Evolutionary conservation across 768 basidiomycete genomes (phyloP).

Genomic region (Suillus lakei): DNA sequence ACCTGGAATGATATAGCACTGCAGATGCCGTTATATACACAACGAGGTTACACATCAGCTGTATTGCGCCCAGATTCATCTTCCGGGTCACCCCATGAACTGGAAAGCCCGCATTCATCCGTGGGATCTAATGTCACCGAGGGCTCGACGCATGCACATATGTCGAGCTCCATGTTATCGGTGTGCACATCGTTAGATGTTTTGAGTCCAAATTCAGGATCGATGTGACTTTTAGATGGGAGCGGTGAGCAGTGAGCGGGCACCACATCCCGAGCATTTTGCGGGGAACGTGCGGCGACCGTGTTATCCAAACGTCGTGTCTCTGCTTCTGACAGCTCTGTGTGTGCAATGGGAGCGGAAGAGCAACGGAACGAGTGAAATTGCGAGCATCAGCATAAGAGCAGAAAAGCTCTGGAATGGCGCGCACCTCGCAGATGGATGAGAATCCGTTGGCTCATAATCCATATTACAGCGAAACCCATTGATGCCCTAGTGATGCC

Average conservation of each 20-base stretch:
- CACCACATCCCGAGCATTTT: conserved; percentile 19
- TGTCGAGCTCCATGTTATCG: conserved; percentile 34
- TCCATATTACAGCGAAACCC: conserved; percentile 57
- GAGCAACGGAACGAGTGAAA: background rate
- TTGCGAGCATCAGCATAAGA: background rate
- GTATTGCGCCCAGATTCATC: conserved; percentile 8
- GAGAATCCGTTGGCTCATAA: conserved; percentile 63
- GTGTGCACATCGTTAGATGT: background rate
- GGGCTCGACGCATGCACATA: conserved; percentile 32
- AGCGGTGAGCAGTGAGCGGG: conserved; percentile 27
- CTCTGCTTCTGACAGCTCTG: conserved; percentile 33
- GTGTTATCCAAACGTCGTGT: conserved; percentile 30
- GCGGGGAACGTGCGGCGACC: conserved; percentile 18
- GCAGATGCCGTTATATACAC: background rate
- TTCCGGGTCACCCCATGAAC: conserved; percentile 22
- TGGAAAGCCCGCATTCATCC: conserved; percentile 8
- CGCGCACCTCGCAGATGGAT: conserved; percentile 58
- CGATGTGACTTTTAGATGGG: conserved; percentile 26
- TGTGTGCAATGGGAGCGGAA: background rate
- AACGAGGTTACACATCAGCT: background rate
- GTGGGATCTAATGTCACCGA: conserved; percentile 32
- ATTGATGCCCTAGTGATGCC: conserved; percentile 30
- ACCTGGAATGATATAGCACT: background rate
- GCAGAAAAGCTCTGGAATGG: background rate
- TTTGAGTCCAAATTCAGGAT: conserved; percentile 25